Base-by-base conservation (phyloP, 2,329 filamentous ascomycete genomes). In the Pseudogymnoascus sp. region DNA sequence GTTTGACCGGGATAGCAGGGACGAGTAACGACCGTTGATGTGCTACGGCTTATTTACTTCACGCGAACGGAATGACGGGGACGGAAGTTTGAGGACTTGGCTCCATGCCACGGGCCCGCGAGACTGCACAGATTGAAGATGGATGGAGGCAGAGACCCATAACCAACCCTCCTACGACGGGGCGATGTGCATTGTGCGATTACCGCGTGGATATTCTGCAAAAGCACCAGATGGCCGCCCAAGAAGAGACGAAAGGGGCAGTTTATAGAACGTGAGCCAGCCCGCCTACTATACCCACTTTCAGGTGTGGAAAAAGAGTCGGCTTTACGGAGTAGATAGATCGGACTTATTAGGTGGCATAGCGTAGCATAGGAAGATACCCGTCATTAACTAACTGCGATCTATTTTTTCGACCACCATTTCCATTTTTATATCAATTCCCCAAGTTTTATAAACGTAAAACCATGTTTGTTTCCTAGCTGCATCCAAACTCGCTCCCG, bases 1-100 rank as follows among this genome's bases (percentile, higher is more conserved):
- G 72, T 80, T 68, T 21, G 62, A 65, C 15, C 33, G 65, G 63
- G 40, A 59, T 17, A 61, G 26, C 4, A 26, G 38, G 17, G 62
- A 46, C 2, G 60, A 61, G 35, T 29, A 31, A 17, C 13, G n/a
- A 15, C 3, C 9, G 21, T 4, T 26, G 44, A 23, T 23, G 42
- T 26, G 2, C 1, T 26, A 13, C n/a, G 42, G 21, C 4, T 26
- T 26, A 1, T 26, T 46, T 26, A 46, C 5, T 46, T 26, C 21
- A 46, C 7, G 21, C 7, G 17, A 26, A 26, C 1, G 21, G 13
- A n/a, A n/a, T 26, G 42, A 26, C 1, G 13, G 21, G 21, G 21
- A 26, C 2, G 21, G 21, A 26, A 26, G 5, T 26, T 46, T 26
- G 21, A 46, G 7, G 42, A 7, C 11, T 15, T 26, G 21, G 42